Percentiles rank a stretch among this genome's conserved stretches.
Evolutionary conservation across 2,329 filamentous ascomycete species (phyloP).

Genomic region (Aspergillus sp.): DNA sequence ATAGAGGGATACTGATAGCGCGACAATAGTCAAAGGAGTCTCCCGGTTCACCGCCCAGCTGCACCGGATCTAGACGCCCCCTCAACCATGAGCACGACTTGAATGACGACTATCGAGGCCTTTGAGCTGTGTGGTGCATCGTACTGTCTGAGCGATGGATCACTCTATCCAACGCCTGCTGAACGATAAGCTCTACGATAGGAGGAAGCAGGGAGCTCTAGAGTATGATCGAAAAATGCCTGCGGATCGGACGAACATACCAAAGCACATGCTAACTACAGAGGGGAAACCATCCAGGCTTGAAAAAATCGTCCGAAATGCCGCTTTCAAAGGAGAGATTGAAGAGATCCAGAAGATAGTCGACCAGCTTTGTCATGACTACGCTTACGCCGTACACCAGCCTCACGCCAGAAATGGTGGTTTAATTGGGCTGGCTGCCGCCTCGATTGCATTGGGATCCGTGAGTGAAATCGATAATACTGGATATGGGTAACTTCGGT

Average conservation of each 20-base stretch:
- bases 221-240: constrained; percentile 58
- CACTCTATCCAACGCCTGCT: constrained; percentile 79
- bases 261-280: background rate
- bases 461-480: constrained; percentile 49
- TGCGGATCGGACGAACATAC: background rate
- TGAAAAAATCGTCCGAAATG: constrained; percentile 82
- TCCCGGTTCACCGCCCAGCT: constrained; percentile 11
- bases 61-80: constrained; percentile 3
- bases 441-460: constrained; percentile 86
- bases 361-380: constrained; percentile 94
- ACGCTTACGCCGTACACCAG: constrained; percentile 93
- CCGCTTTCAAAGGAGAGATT: constrained; percentile 68
- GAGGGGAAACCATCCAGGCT: constrained; percentile 50
- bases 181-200: constrained; percentile 98
- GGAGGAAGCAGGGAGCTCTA: constrained; percentile 89
- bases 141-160: constrained; percentile 59
- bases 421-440: constrained; percentile 88
- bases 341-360: constrained; percentile 79
- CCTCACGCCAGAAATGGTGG: constrained; percentile 95
- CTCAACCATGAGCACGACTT: constrained; percentile 23
- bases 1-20: background rate
- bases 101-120: constrained; percentile 9
- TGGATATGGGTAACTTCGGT: background rate
- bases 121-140: constrained; percentile 6
- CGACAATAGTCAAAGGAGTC: constrained; percentile 3